Evolutionary conservation across 148 eudicot species (phyloP), one percentile per base, ranked within the genome.

Genomic region (Silene latifolia): DNA sequence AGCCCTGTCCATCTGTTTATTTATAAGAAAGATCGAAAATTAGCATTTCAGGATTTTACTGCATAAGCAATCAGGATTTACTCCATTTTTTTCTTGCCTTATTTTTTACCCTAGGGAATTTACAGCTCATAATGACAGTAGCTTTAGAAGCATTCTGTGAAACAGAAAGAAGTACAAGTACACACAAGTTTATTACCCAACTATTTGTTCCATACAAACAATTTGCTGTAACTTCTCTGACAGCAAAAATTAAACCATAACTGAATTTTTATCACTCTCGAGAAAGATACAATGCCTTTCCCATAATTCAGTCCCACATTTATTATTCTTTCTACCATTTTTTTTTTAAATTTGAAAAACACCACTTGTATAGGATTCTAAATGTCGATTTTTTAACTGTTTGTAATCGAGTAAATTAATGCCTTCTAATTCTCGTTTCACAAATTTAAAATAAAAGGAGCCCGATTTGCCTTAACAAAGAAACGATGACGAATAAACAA

Each of bases 1-100:
- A 75, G 95, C 95, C 82, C 95, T 88, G 42, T 92, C 97, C 97
- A 92, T 92, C 95, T 92, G 84, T 67, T 32, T 13, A 65, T 17
- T 57, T 59, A 19, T 44, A 14, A 13, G 4, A 32, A 32, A 27
- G 0, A 62, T 15, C 62, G 54, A 48, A 56, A 15, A 24, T 51
- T 57, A 32, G 46, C 59, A 20, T 71, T 54, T 71, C 44, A n/a
- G n/a, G n/a, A n/a, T n/a, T n/a, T n/a, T n/a, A n/a, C n/a, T n/a
- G n/a, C n/a, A n/a, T n/a, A n/a, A n/a, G n/a, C n/a, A n/a, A n/a
- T n/a, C n/a, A n/a, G n/a, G n/a, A n/a, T n/a, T 32, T 32, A 32
- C 29, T 61, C 5, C 64, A 61, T 4, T 21, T 11, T 2, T 61
- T 21, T 61, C 64, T 63, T 27, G 9, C 32, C 39, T 64, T 13